Evolutionary conservation across 768 basidiomycete species (phyloP), one percentile per base, ranked within the genome.

Genomic region (Trametopsis cervina): DNA sequence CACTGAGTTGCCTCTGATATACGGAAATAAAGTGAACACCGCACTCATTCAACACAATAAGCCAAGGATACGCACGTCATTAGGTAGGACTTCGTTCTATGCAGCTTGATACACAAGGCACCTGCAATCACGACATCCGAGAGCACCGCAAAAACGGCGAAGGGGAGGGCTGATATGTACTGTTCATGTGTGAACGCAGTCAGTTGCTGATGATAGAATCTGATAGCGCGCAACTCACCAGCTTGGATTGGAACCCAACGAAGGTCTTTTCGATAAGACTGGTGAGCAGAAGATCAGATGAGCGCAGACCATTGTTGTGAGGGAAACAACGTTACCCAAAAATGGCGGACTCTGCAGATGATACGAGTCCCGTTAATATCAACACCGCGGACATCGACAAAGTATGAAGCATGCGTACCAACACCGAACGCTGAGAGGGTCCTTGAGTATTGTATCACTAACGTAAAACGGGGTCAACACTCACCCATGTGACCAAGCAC

Each of bases 71-170:
- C 51, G 26, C 21, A 52, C 51, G 47, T 52, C 47, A 52, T 52
- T 17, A 52, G 33, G 25, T 52, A 48, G n/a, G 42, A 44, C 25
- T 52, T 52, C 18, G 42, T 71, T 24, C 66, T 68, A 40, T 67
- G 60, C 10, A 77, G 57, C 18, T 72, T 58, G n/a, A 70, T 52
- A 42, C 72, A 74, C 0, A 77, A 56, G 1, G 70, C 63, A 4
- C 41, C 57, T 10, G 74, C 70, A 42, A 76, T 72, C n/a, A 66
- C 44, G 23, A 73, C 57, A 47, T 77, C 75, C 1, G 73, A 71
- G 11, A 73, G 54, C 1, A 75, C 73, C 1, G 71, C 72, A 42
- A 61, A 61, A 13, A 73, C 47, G 4, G 68, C 74, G 54, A 77
- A 76, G 3, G 76, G 76, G 15, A 73, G 53, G 2, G 67, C 71